These are phyloP conservation scores for Mycena citricolor DNA, from an alignment of 1,284 basidiomycete genomes.

Conservation along the genomic window DNA sequence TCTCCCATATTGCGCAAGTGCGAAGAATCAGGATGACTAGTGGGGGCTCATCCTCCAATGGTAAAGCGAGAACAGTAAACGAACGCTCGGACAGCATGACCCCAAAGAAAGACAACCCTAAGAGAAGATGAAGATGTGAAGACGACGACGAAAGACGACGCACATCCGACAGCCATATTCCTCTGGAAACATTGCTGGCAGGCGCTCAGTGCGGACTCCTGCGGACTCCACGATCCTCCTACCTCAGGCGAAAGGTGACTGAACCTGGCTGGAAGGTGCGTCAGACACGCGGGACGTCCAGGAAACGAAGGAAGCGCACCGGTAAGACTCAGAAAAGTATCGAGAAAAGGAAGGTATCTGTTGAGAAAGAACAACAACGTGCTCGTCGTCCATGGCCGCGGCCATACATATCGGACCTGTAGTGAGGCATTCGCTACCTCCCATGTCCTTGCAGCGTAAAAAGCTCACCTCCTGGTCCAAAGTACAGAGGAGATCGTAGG, in stretches of 20 bases:
- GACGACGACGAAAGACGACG: conserved; percentile 11
- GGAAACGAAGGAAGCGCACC: conserved; percentile 22
- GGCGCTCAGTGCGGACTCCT: too few relatives aligned
- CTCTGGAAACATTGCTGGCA: conserved; percentile 32
- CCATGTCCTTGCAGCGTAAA: conserved; percentile 1
- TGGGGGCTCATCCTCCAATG: not conserved
- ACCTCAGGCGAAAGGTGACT: conserved; percentile 31
- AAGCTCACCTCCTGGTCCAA: conserved; percentile 38
- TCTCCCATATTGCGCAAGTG: conserved; percentile 46
- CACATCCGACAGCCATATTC: conserved; percentile 34
- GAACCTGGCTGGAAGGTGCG: conserved; percentile 28
- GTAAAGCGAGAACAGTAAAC: conserved; percentile 3
- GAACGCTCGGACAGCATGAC: conserved; percentile 38
- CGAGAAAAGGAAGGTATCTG: conserved; percentile 43
- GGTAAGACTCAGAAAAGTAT: conserved; percentile 38
- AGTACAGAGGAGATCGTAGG: conserved; percentile 40
- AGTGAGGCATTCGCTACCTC: not conserved
- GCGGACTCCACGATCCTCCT: too few relatives aligned
- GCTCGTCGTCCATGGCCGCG: conserved; percentile 33
- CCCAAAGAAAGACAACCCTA: conserved; percentile 40
- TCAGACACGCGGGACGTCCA: not conserved
- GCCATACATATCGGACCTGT: conserved; percentile 41
- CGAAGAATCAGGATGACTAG: conserved; percentile 41
- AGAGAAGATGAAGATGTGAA: not conserved
- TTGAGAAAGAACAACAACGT: conserved; percentile 40